These are phyloP conservation scores for Volvox africanus DNA, from an alignment of 139 green algal species.

Conservation along the genomic window DNA sequence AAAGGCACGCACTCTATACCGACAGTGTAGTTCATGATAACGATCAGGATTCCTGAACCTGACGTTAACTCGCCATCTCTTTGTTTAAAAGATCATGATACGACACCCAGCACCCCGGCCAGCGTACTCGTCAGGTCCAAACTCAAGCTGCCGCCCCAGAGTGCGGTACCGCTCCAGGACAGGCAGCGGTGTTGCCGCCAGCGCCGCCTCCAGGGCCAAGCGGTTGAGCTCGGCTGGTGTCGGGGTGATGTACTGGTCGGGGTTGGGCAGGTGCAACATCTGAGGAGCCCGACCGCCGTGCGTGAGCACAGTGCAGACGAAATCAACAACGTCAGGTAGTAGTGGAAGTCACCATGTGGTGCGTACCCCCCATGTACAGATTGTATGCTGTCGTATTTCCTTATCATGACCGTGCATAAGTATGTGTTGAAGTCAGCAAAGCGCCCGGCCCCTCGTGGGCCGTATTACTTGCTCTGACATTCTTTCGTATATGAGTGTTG, in stretches of 20 bases:
- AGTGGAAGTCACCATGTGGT: background rate
- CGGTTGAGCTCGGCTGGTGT: background rate
- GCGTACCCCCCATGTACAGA: too few relatives aligned
- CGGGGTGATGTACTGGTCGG: background rate
- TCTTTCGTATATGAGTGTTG: too few relatives aligned
- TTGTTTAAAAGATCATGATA: background rate
- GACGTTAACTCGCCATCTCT: too few relatives aligned
- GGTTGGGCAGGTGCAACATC: slow-evolving; percentile 14
- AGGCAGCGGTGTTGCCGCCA: background rate
- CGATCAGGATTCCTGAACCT: too few relatives aligned
- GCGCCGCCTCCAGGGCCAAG: background rate
- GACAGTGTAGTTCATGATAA: too few relatives aligned
- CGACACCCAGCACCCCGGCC: background rate
- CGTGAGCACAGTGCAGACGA: background rate
- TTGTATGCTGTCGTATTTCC: background rate
- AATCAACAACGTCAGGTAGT: background rate
- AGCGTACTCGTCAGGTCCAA: background rate
- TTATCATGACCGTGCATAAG: too few relatives aligned
- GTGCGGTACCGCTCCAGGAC: slow-evolving; percentile 6
- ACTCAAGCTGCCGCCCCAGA: slow-evolving; percentile 4
- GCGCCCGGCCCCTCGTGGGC: too few relatives aligned
- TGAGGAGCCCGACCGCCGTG: background rate
- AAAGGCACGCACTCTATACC: too few relatives aligned
- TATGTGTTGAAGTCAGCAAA: too few relatives aligned
- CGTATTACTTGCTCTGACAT: too few relatives aligned